These are phyloP conservation scores for Phytopythium chamaehyphon DNA, from an alignment of 352 stramenopile genomes.

Conservation along the genomic window DNA sequence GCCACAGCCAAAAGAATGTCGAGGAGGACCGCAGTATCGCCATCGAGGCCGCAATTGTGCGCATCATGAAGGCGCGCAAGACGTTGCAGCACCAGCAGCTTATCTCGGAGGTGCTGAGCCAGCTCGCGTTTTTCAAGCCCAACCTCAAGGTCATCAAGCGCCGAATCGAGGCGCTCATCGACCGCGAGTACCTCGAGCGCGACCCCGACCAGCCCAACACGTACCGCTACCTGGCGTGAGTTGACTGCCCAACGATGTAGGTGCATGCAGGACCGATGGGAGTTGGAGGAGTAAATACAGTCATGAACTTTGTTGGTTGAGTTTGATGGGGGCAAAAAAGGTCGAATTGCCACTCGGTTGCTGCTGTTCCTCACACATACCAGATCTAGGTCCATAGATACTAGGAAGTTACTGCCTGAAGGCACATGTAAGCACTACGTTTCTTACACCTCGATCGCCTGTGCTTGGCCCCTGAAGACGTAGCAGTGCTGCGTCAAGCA, in stretches of 20 bases:
- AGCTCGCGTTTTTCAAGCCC: slow-evolving; percentile 98
- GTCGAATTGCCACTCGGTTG: too few species aligned
- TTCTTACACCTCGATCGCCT: too few species aligned
- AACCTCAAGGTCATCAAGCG: slow-evolving; percentile 98
- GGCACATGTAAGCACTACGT: too few species aligned
- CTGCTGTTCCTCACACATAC: too few species aligned
- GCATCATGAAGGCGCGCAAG: slow-evolving; percentile 99
- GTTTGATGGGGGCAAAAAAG: too few species aligned
- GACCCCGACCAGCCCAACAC: slow-evolving; percentile 94
- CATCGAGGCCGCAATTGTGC: slow-evolving; percentile 99
- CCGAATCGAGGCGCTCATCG: slow-evolving; percentile 97
- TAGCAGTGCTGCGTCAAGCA: too few species aligned
- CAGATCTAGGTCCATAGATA: too few species aligned
- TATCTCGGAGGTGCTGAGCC: slow-evolving; percentile 96
- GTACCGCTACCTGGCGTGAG: slow-evolving; percentile 95
- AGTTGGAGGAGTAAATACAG: too few species aligned
- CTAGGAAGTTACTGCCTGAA: slow-evolving; percentile 37
- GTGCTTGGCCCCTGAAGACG: too few species aligned
- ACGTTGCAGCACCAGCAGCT: slow-evolving; percentile 97
- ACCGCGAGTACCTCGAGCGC: slow-evolving; percentile 97
- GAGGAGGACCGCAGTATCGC: slow-evolving; percentile 96
- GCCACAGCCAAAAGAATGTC: slow-evolving; percentile 97
- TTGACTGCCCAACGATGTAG: too few species aligned
- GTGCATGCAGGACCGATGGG: too few species aligned
- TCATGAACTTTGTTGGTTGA: too few species aligned